A percentile compares a stretch with the other conserved stretches of the same genome.
These are phyloP conservation scores for Scedosporium aurantiacum DNA, from an alignment of 2,329 filamentous ascomycete species.

Conservation along the genomic window DNA sequence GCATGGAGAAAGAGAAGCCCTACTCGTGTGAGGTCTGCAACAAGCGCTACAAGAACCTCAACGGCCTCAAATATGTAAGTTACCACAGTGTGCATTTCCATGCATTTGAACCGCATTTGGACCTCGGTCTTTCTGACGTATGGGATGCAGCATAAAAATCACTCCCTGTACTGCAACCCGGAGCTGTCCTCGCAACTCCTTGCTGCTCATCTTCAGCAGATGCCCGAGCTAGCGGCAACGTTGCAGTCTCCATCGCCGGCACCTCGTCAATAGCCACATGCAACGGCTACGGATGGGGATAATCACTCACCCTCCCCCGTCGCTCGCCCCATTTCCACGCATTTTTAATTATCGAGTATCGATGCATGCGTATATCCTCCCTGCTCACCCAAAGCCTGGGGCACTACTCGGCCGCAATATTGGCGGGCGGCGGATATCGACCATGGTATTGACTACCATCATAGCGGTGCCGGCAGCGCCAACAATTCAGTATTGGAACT, in stretches of 20 bases:
- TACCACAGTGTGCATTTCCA: background rate
- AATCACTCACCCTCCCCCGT: background rate
- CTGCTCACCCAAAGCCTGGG: background rate
- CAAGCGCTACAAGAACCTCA: conserved; percentile 98
- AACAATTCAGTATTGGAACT: background rate
- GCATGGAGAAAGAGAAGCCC: conserved; percentile 99
- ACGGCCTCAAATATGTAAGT: conserved; percentile 87
- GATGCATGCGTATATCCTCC: background rate
- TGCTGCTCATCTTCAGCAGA: conserved; percentile 4
- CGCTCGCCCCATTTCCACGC: background rate
- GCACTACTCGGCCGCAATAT: too few species aligned
- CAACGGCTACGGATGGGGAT: background rate
- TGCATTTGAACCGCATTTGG: background rate
- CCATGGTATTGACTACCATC: background rate
- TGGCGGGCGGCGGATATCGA: background rate
- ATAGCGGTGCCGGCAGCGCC: background rate
- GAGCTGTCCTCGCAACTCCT: conserved; percentile 9
- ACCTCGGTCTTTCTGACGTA: background rate
- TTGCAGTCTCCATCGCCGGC: conserved; percentile 5
- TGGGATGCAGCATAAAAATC: conserved; percentile 10
- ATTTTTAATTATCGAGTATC: background rate
- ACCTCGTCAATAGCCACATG: background rate
- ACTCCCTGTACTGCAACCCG: conserved; percentile 12
- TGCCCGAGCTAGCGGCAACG: background rate
- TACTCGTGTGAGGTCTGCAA: conserved; percentile 95